Conservation (phyloP, 169 alveolate species). For the Besnoitia besnoiti region DNA sequence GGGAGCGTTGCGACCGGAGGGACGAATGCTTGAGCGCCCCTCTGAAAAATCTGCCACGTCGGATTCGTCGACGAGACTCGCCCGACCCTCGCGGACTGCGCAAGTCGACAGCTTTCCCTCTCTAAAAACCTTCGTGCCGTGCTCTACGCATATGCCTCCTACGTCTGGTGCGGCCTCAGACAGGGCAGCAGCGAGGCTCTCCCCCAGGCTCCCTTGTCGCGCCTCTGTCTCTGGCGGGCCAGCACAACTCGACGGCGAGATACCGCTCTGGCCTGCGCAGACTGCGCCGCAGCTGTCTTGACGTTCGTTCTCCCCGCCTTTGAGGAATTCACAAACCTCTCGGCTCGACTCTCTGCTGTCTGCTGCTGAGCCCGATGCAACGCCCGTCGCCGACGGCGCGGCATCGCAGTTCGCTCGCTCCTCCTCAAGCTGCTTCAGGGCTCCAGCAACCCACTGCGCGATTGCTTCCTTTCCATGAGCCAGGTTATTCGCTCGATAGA, state of each 20-base stretch:
- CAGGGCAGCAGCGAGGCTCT: background rate
- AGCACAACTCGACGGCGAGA: background rate
- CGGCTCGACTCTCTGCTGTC: background rate
- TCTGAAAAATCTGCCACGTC: background rate
- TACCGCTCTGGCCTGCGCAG: background rate
- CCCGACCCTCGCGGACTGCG: no score
- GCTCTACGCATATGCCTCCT: background rate
- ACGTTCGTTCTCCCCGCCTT: background rate
- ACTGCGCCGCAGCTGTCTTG: background rate
- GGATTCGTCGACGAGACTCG: no score
- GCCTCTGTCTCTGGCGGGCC: background rate
- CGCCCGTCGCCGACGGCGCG: background rate
- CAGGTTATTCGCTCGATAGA: constrained; percentile 11
- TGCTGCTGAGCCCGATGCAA: background rate
- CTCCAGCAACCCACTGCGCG: background rate
- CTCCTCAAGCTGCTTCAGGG: background rate
- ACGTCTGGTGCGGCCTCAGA: background rate
- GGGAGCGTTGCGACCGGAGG: no score
- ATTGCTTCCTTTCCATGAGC: background rate
- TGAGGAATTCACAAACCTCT: no score
- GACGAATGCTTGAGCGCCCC: background rate
- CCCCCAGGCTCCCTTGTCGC: background rate
- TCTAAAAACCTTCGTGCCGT: background rate
- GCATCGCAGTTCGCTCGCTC: no score
- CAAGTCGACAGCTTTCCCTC: background rate